Conservation (phyloP, 2,329 filamentous ascomycete genomes). For the Ophiostoma novo-ulmi region DNA sequence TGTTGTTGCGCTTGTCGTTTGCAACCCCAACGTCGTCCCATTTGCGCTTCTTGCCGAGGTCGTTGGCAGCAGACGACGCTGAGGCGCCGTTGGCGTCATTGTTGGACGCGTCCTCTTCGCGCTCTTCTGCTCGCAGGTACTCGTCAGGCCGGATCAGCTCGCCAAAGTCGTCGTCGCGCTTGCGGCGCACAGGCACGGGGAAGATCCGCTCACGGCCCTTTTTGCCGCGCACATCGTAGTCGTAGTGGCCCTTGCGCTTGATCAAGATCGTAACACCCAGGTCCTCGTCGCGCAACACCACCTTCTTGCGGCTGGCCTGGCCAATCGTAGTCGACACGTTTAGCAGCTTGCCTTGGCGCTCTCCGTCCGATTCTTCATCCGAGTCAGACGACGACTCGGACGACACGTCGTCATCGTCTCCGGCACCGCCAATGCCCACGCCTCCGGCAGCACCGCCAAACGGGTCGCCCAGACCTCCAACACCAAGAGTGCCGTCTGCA, state of each 20-base stretch:
- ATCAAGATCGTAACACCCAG: slow-evolving; percentile 86
- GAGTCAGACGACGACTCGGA: slow-evolving; percentile 81
- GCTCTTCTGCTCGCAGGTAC: slow-evolving; percentile 86
- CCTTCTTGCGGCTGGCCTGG: slow-evolving; percentile 78
- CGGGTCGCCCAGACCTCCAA: slow-evolving; percentile 2
- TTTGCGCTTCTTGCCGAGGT: slow-evolving; percentile 84
- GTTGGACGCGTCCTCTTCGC: slow-evolving; percentile 59
- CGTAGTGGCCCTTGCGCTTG: slow-evolving; percentile 82
- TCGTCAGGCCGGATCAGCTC: slow-evolving; percentile 92
- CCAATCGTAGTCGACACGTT: slow-evolving; percentile 83
- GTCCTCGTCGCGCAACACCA: slow-evolving; percentile 81
- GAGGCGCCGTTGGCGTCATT: slow-evolving; percentile 49
- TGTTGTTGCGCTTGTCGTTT: slow-evolving; percentile 47
- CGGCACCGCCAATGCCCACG: slow-evolving; percentile 13
- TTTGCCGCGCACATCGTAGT: slow-evolving; percentile 87
- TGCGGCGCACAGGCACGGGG: slow-evolving; percentile 73
- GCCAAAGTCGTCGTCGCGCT: slow-evolving; percentile 83
- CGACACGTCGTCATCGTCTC: slow-evolving; percentile 70
- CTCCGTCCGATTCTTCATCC: slow-evolving; percentile 81
- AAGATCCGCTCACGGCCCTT: slow-evolving; percentile 91
- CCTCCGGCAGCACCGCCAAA: not conserved
- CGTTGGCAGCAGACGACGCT: slow-evolving; percentile 36
- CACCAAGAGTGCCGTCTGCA: not conserved
- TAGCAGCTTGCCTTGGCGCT: slow-evolving; percentile 85
- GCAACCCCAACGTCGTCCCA: slow-evolving; percentile 67